Base-by-base conservation (phyloP, 306 rosid genomes). In the Cucurbita pepo region DNA sequence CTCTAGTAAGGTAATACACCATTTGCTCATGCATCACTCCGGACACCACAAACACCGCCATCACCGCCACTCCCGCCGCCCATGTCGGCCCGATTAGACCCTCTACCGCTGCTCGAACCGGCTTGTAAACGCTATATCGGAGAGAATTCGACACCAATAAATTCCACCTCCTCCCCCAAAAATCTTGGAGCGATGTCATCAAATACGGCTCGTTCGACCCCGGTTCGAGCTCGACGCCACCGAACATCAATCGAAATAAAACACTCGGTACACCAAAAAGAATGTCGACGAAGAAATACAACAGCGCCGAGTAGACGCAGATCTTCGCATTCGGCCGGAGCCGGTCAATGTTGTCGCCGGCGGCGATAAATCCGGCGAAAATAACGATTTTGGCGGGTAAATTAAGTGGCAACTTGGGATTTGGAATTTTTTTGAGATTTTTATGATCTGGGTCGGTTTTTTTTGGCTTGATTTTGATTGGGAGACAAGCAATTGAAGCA, bases 161-260 rank as follows among this genome's bases (percentile, higher is more conserved):
- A 75, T 81, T 82, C 85, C 80, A 75, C 43, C 80, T 22, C 51
- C 76, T 43, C 9, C 82, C 80, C 85, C 77, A 82, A 50, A 82
- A 82, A 44, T 82, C 80, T 75, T 75, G 85, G 6, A 78, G 75
- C 3, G 82, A 81, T 2, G 79, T 78, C 0, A 82, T 65, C 7
- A 81, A 52, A 62, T 78, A 81, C 0, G 85, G 82, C 52, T 81
- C 82, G 10, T 78, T n/a, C 0, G 75, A 81, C 30, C 79, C 75
- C 2, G 51, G 43, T 43, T 81, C 79, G 38, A 81, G 81, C 66
- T 74, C 79, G 7, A 77, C 3, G 0, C 75, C 77, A 3, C 65
- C 75, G 0, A 81, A 34, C n/a, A 40, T 0, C 0, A 54, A 54
- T 9, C 60, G 60, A 34, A 77, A 61, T 0, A 56, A 1, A 43